Evolutionary conservation across 1,139 yeast species (phyloP), one percentile per base, ranked within the genome.

Genomic region (Arxiozyma heterogenica): DNA sequence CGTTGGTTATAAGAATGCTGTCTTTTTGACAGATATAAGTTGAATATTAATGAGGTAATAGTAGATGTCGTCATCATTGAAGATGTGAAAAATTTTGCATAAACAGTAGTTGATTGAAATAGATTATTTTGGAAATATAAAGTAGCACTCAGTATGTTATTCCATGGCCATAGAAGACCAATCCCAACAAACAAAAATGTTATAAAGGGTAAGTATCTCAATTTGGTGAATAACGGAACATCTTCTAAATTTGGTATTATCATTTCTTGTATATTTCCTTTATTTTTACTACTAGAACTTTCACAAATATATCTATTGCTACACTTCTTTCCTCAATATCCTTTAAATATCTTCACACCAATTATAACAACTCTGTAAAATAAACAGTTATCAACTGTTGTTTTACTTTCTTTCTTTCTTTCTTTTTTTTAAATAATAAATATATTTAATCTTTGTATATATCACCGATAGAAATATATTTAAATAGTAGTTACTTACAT

Each of bases 141-240:
- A 0, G 95, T 80, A 0, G 97, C 96, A 1, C 95, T 83, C 11
- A 93, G 72, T 61, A 90, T 84, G 60, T 95, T 83, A 73, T 93
- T 93, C 97, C 98, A 93, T 0, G 98, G 98, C 98, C 98, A 93
- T 45, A 93, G 75, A 43, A 86, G 73, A 0, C 93, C 84, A 8
- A 86, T 73, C 0, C 96, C 97, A 12, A 87, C 76, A n/a, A 80
- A 62, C 38, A 83, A 67, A 64, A 84, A 88, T 0, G 94, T 80
- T 21, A 77, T 49, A 64, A 87, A 88, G 53, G 78, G 78, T 25
- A 83, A 44, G 38, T 65, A 59, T 41, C 47, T 53, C 30, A 66
- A 30, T 49, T 62, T 66, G 11, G 54, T 50, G 20, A 34, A 25
- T 23, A 53, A 21, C 12, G 58, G 49, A 12, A 38, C 20, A 7